These are phyloP conservation scores for Pterocarpus santalinus DNA, from an alignment of 306 rosid species.

Conservation along the genomic window DNA sequence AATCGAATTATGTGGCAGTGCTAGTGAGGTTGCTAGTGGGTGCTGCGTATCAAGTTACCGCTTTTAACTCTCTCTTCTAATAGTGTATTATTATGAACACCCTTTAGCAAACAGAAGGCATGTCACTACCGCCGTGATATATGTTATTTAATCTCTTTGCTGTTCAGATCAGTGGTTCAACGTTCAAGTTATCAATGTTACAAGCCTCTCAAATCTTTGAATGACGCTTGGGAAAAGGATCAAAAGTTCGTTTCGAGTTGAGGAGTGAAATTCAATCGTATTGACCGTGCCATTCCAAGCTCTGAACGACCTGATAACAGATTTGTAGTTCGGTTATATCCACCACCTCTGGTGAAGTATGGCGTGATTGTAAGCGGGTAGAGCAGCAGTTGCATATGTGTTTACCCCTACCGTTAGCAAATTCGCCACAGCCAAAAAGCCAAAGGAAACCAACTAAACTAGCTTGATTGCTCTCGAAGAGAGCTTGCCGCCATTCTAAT, in stretches of 20 bases:
- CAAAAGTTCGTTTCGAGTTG: background rate
- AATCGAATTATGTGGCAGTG: background rate
- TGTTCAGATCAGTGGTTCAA: background rate
- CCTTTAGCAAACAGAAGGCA: background rate
- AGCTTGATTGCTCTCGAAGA: no score
- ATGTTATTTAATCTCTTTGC: background rate
- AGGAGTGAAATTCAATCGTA: background rate
- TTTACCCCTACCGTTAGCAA: no score
- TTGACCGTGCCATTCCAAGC: background rate
- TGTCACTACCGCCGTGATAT: background rate
- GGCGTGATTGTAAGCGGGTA: background rate
- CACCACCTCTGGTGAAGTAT: no score
- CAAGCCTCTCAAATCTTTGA: background rate
- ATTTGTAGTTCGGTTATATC: background rate
- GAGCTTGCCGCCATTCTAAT: no score
- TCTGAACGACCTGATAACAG: background rate
- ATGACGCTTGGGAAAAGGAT: background rate
- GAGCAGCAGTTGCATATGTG: background rate
- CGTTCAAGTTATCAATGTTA: background rate
- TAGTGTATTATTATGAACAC: background rate
- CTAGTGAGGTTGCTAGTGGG: background rate
- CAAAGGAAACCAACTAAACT: no score
- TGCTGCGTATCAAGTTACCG: background rate
- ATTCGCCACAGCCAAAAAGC: no score
- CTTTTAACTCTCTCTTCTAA: background rate